Evolutionary conservation across 1,284 basidiomycete genomes (phyloP).

Genomic region (Papiliotrema fonsecae): DNA sequence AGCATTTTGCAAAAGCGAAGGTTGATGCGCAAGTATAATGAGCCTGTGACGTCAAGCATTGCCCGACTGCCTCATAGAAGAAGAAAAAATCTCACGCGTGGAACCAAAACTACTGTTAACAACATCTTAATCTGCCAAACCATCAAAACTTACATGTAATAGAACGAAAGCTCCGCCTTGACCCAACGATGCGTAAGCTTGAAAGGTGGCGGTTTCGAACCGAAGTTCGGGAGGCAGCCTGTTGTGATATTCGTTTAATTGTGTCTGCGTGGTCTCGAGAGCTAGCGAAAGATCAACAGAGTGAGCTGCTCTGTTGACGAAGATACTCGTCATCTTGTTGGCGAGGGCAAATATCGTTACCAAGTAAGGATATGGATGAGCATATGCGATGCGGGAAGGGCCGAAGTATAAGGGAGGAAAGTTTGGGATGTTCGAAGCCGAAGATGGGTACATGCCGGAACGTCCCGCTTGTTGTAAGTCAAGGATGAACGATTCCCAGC

Average conservation of each 20-base stretch:
- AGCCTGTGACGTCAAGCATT: too few species aligned
- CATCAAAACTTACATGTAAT: constrained; percentile 14
- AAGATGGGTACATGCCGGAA: background rate
- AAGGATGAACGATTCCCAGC: background rate
- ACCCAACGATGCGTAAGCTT: constrained; percentile 9
- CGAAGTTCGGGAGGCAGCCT: constrained; percentile 12
- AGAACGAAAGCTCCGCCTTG: constrained; percentile 17
- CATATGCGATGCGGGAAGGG: too few species aligned
- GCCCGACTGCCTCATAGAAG: too few species aligned
- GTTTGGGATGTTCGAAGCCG: background rate
- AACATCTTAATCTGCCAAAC: background rate
- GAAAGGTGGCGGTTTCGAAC: constrained; percentile 17
- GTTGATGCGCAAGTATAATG: constrained; percentile 12
- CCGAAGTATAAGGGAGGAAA: background rate
- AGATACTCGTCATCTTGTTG: background rate
- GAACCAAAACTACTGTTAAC: constrained; percentile 14
- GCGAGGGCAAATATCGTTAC: background rate
- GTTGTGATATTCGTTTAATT: constrained; percentile 14
- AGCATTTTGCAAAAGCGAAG: background rate
- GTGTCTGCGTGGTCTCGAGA: constrained; percentile 8
- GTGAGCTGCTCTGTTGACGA: background rate
- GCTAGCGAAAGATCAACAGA: background rate
- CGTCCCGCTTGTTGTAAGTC: constrained; percentile 1
- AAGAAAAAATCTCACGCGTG: too few species aligned
- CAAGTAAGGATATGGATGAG: constrained; percentile 12